These are phyloP conservation scores for Glaciozyma martinii DNA, from an alignment of 768 basidiomycete species.

Conservation along the genomic window DNA sequence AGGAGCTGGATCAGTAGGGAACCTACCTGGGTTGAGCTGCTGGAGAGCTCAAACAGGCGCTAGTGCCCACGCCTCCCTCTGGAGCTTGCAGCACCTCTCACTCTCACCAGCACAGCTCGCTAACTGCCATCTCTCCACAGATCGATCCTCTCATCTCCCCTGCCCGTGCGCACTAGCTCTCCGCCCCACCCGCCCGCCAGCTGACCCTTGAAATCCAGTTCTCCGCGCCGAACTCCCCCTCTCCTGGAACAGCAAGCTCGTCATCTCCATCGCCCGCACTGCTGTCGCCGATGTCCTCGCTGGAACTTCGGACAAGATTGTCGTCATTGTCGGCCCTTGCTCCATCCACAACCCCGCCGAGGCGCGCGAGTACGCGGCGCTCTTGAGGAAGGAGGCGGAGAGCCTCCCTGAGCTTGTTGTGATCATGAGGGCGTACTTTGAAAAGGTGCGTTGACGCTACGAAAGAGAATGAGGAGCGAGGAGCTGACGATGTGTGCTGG, in stretches of 20 bases:
- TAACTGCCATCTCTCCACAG: too few species aligned
- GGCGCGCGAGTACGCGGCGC: constrained; percentile 48
- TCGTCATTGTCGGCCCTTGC: constrained; percentile 92
- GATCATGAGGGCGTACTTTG: constrained; percentile 94
- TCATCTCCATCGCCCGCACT: constrained; percentile 71
- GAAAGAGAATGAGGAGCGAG: neutral
- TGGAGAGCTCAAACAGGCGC: too few species aligned
- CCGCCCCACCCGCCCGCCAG: neutral
- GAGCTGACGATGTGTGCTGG: neutral
- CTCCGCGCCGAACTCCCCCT: constrained; percentile 78
- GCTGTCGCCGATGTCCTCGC: constrained; percentile 67
- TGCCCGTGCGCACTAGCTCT: neutral
- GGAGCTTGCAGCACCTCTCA: too few species aligned
- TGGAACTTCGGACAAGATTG: constrained; percentile 71
- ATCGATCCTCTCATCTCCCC: too few species aligned
- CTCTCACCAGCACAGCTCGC: too few species aligned
- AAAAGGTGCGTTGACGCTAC: constrained; percentile 43
- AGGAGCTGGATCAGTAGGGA: too few species aligned
- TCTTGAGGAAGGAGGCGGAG: constrained; percentile 56
- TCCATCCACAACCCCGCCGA: constrained; percentile 84
- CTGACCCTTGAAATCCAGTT: constrained; percentile 75
- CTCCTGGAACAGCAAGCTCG: constrained; percentile 54
- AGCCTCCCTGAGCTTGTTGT: constrained; percentile 62
- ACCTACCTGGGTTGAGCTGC: too few species aligned
- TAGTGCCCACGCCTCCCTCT: too few species aligned